phyloP scores from a whole-genome alignment of 768 basidiomycete genomes.

The Lactarius sanguifluus region DNA sequence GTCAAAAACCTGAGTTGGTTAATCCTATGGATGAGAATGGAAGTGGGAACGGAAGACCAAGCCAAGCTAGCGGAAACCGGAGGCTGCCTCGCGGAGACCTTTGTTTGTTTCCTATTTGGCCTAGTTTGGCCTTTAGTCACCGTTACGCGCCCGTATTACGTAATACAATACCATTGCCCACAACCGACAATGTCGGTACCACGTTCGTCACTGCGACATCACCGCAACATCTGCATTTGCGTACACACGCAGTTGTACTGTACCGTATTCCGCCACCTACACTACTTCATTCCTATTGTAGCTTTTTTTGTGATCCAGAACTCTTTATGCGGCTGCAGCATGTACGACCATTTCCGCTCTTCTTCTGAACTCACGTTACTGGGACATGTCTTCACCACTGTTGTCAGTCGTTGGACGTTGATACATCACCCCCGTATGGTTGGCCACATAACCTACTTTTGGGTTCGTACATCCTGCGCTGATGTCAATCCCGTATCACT shows the following conservation, averaged over 20 bases:
- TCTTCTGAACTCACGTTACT: neutral
- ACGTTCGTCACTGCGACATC: neutral
- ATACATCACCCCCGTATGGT: neutral
- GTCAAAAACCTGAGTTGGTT: neutral
- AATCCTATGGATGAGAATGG: slow-evolving; percentile 3
- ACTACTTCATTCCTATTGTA: neutral
- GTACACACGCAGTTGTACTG: neutral
- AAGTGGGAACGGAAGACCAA: neutral
- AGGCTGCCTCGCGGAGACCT: neutral
- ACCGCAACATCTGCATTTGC: slow-evolving; percentile 2
- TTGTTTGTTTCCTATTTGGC: neutral
- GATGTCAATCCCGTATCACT: neutral
- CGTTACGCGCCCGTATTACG: neutral
- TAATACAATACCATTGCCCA: neutral
- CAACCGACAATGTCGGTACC: neutral
- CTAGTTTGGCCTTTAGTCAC: neutral
- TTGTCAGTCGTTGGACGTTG: neutral
- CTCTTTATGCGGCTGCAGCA: neutral
- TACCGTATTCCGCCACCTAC: neutral
- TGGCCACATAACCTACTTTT: neutral
- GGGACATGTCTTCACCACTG: neutral
- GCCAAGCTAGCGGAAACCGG: neutral
- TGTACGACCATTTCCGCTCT: neutral
- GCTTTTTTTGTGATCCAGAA: neutral
- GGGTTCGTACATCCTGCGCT: neutral